Percentiles rank a stretch among this genome's conserved stretches.
Conservation (phyloP, 768 basidiomycete species). For the Russula brevipes region DNA sequence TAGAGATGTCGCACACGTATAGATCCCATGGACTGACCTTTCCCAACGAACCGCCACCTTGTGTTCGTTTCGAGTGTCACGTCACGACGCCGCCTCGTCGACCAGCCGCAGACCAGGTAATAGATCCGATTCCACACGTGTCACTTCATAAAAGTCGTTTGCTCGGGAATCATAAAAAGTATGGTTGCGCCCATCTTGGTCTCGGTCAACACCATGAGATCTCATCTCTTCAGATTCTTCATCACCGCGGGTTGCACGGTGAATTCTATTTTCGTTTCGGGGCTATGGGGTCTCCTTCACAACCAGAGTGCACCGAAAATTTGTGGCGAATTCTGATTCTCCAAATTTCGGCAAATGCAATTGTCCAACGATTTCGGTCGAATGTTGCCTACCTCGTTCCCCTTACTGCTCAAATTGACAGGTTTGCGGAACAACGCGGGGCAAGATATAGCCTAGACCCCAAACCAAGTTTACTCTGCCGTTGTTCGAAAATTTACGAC, state of each 20-base stretch:
- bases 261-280: constrained; percentile 1
- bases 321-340: neutral
- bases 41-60: neutral
- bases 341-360: neutral
- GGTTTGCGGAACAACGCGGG: neutral
- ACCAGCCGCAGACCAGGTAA: constrained; percentile 8
- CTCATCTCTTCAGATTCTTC: constrained; percentile 1
- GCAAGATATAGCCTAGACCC: neutral
- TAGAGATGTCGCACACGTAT: neutral
- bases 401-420: neutral
- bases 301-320: neutral
- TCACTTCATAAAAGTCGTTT: neutral
- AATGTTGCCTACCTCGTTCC: neutral
- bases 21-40: neutral
- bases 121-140: constrained; percentile 12
- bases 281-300: neutral
- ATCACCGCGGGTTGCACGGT: constrained; percentile 18
- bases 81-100: neutral
- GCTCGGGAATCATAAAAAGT: constrained; percentile 5
- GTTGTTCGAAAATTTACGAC: neutral
- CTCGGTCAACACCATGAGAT: constrained; percentile 7
- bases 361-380: neutral
- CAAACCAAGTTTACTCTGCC: neutral
- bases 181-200: constrained; percentile 9
- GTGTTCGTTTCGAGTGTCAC: neutral